A percentile compares a stretch with the other conserved stretches of the same genome.
phyloP scores from a whole-genome alignment of 768 basidiomycete genomes.

The Suillus discolor region DNA sequence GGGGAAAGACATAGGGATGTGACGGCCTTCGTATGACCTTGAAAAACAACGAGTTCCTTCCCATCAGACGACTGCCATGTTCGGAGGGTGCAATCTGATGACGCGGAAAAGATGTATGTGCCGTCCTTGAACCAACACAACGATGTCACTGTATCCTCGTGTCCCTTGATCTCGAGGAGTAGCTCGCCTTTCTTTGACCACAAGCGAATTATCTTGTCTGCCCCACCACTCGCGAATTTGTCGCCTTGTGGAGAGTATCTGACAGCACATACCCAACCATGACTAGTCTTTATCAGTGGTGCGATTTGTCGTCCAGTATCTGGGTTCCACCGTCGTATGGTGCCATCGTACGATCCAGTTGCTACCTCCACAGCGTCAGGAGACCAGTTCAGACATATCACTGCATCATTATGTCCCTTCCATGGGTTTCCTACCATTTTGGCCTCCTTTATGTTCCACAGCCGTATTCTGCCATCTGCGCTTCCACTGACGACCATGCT shows the following conservation, averaged over 20 bases:
- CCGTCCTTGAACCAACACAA: neutral
- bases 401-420: conserved; percentile 17
- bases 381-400: conserved; percentile 23
- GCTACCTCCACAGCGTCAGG: conserved; percentile 13
- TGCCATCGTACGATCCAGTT: conserved; percentile 3
- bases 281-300: neutral
- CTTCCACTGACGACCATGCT: conserved; percentile 15
- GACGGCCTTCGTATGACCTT: neutral
- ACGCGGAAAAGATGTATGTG: neutral
- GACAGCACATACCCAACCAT: conserved; percentile 2
- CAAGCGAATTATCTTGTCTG: neutral
- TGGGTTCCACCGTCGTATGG: neutral
- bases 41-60: neutral
- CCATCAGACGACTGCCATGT: neutral
- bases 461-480: conserved; percentile 5
- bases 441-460: conserved; percentile 12
- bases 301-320: conserved; percentile 1
- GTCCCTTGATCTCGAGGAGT: neutral
- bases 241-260: conserved; percentile 1
- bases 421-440: conserved; percentile 6
- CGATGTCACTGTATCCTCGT: neutral
- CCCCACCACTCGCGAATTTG: neutral
- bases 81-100: neutral
- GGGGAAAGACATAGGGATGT: neutral
- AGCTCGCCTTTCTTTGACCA: conserved; percentile 1